Percentiles rank a stretch among this genome's conserved stretches.
Evolutionary conservation across 2,329 filamentous ascomycete species (phyloP).

Genomic region (Didymella lethalis): DNA sequence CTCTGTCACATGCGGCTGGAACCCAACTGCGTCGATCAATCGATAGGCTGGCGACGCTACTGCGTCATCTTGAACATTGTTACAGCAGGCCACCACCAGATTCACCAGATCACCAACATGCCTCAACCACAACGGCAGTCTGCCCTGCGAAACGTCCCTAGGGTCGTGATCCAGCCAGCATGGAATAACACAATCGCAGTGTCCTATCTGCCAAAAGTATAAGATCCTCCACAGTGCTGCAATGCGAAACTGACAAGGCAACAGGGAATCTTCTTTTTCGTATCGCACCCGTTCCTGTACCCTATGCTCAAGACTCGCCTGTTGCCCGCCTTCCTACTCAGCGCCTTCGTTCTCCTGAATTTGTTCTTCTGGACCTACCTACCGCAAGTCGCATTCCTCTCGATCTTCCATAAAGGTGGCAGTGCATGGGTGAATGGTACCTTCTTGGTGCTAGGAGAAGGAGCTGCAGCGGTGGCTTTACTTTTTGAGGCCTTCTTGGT

Average conservation of each 20-base stretch:
- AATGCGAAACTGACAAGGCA: slow-evolving; percentile 27
- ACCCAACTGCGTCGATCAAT: not conserved
- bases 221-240: not conserved
- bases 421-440: slow-evolving; percentile 91
- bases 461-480: slow-evolving; percentile 67
- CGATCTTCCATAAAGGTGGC: slow-evolving; percentile 80
- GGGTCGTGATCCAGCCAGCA: slow-evolving; percentile 41
- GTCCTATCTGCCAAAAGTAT: slow-evolving; percentile 45
- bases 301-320: slow-evolving; percentile 81
- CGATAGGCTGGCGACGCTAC: slow-evolving; percentile 8
- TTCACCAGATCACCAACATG: slow-evolving; percentile 29
- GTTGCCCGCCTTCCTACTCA: slow-evolving; percentile 81
- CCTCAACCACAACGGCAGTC: slow-evolving; percentile 47
- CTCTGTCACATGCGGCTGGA: slow-evolving; percentile 8
- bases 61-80: slow-evolving; percentile 14
- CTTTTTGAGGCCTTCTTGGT: slow-evolving; percentile 61
- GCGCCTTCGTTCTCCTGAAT: slow-evolving; percentile 80
- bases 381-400: slow-evolving; percentile 86
- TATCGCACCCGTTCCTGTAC: slow-evolving; percentile 78
- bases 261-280: slow-evolving; percentile 82
- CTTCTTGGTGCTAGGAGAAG: slow-evolving; percentile 78
- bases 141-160: slow-evolving; percentile 32
- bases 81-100: not conserved
- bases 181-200: slow-evolving; percentile 38
- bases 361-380: slow-evolving; percentile 89